Base-by-base conservation (phyloP, 148 eudicot genomes). In the Rhododendron simsii region DNA sequence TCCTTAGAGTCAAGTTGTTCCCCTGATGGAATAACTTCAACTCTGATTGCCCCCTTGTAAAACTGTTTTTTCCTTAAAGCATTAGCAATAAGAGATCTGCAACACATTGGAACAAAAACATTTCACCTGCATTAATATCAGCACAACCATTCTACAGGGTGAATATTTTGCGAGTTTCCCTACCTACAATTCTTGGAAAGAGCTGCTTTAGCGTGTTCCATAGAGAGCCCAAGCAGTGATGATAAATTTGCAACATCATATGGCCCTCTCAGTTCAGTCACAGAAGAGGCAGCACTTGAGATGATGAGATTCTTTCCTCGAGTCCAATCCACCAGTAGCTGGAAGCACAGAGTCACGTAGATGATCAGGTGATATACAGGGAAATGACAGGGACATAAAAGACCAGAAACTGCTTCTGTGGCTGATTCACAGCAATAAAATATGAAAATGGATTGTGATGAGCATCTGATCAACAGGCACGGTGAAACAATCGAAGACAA, bases 291-390 rank as follows among this genome's bases (percentile, higher is more conserved):
- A 86, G 95, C 95, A 89, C 98, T 95, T 76, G 96, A 92, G 53
- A 97, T 83, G 79, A 95, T 91, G 80, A 95, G 84, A 87, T 94
- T 94, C 91, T 92, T 97, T 86, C 98, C 95, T 86, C 91, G 91
- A 84, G 98, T 97, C 99, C 99, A 95, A 85, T 95, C 95, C 75
- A 97, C 98, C 87, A 95, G 89, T 61, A 93, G 85, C 98, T 97
- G 92, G 44, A 89, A 67, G 73, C 13, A 61, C 26, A 83, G 41
- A 44, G 5, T 83, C 41, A 47, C 14, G 21, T 33, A 39, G 55
- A 55, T 33, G 65, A 84, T 84, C 53, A 84, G 63, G 74, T 47
- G 57, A 65, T 15, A 45, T 20, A 71, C 10, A 18, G 75, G 33
- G 44, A 18, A 37, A 81, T 21, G 9, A 61, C 35, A 8, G 48